Percentiles rank a stretch among this genome's conserved stretches.
Conservation (phyloP, 1,284 basidiomycete species). For the Ceratobasidium sp. region DNA sequence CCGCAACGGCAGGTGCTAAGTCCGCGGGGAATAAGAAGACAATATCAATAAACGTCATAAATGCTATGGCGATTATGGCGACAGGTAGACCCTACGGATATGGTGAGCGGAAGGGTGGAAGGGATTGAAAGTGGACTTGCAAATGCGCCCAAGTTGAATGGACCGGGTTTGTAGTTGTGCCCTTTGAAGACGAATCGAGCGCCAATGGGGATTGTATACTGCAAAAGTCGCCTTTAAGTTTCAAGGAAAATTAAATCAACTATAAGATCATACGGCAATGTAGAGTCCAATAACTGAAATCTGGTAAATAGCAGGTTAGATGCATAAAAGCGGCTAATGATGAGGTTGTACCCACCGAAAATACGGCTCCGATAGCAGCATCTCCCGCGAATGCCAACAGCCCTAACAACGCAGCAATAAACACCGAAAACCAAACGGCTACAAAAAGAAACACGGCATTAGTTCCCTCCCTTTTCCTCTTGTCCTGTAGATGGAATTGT, state of each 20-base stretch:
- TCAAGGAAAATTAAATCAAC: background rate
- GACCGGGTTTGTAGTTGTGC: slow-evolving; percentile 68
- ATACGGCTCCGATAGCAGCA: slow-evolving; percentile 75
- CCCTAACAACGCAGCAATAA: slow-evolving; percentile 64
- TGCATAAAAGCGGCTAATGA: background rate
- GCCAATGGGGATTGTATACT: slow-evolving; percentile 66
- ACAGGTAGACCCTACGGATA: slow-evolving; percentile 29
- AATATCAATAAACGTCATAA: slow-evolving; percentile 55
- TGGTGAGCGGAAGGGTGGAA: background rate
- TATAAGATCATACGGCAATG: slow-evolving; percentile 45
- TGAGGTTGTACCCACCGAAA: slow-evolving; percentile 61
- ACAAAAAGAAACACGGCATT: background rate
- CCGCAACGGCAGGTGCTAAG: slow-evolving; percentile 56
- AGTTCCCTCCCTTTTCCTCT: too few relatives aligned
- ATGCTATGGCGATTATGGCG: slow-evolving; percentile 52
- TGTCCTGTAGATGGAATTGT: too few relatives aligned
- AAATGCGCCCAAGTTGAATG: slow-evolving; percentile 72
- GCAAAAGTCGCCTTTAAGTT: background rate
- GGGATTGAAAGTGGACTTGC: slow-evolving; percentile 59
- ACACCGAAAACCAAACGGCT: slow-evolving; percentile 70
- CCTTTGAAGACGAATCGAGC: slow-evolving; percentile 51
- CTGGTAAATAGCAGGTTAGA: slow-evolving; percentile 46
- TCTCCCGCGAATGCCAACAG: slow-evolving; percentile 74
- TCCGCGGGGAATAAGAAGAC: slow-evolving; percentile 54
- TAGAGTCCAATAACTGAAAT: slow-evolving; percentile 47